Conservation (phyloP, 2,329 filamentous ascomycete species). For the Sporothrix curviconia region DNA sequence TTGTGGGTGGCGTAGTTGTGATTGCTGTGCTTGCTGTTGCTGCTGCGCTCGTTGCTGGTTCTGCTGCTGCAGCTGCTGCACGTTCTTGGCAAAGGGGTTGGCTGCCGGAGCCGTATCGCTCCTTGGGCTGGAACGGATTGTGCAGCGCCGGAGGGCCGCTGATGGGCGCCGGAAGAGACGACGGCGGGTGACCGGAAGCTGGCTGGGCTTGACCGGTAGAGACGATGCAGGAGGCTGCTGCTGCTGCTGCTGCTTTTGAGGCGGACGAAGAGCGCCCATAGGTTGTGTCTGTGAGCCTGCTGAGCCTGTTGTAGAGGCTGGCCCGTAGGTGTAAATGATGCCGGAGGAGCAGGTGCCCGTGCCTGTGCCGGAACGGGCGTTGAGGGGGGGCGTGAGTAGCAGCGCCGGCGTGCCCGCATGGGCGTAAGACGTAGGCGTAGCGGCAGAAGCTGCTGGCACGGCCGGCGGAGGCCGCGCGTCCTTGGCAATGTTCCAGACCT, state of each 20-base stretch:
- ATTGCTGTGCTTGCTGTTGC: constrained; percentile 11
- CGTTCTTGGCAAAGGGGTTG: constrained; percentile 20
- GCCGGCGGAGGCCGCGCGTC: constrained; percentile 45
- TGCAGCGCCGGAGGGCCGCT: not conserved
- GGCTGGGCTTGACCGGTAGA: constrained; percentile 16
- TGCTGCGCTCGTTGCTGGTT: constrained; percentile 9
- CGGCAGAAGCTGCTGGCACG: constrained; percentile 13
- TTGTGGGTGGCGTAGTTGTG: constrained; percentile 13
- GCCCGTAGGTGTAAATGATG: too few species aligned
- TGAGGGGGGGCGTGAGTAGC: too few species aligned
- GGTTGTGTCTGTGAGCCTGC: not conserved
- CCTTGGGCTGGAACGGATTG: constrained; percentile 17
- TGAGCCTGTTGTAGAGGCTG: not conserved
- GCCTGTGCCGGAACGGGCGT: not conserved
- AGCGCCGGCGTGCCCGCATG: not conserved
- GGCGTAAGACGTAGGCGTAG: not conserved
- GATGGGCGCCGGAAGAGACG: not conserved
- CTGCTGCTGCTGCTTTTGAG: not conserved
- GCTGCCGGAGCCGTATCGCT: not conserved
- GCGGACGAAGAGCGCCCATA: not conserved
- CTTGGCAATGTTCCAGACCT: constrained; percentile 82
- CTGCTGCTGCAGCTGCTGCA: not conserved
- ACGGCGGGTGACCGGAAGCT: not conserved
- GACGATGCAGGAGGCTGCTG: not conserved
- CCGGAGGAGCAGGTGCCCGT: too few species aligned